phyloP scores from a whole-genome alignment of 225 moss, liverwort and hornwort species.

The Sphagnum tenellum region DNA sequence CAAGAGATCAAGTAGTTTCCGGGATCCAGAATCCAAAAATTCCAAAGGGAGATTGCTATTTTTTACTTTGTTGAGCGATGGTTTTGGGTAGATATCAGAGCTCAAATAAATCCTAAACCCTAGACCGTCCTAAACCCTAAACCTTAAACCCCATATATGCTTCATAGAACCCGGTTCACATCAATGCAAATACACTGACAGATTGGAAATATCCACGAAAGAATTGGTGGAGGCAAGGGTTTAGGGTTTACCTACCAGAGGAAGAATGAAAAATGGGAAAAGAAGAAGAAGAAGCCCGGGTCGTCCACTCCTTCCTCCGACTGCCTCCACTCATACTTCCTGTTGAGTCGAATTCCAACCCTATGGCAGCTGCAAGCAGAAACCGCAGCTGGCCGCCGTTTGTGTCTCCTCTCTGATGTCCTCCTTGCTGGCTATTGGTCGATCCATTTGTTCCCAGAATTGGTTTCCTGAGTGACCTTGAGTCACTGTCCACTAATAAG shows the following conservation, averaged over 20 bases:
- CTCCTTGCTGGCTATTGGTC: background rate
- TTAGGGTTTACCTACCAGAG: slow-evolving; percentile 7
- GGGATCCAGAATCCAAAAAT: too few species aligned
- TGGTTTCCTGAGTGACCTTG: background rate
- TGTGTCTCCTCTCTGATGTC: background rate
- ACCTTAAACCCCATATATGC: background rate
- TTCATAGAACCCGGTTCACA: background rate
- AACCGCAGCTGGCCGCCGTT: background rate
- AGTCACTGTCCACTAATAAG: slow-evolving; percentile 8
- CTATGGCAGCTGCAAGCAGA: slow-evolving; percentile 1
- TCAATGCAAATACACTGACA: background rate
- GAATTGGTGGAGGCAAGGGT: background rate
- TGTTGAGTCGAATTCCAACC: background rate
- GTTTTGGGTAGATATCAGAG: too few species aligned
- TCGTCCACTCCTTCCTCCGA: slow-evolving; percentile 1
- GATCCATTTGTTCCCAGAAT: background rate
- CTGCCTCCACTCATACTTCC: background rate
- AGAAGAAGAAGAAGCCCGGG: background rate
- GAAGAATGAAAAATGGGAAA: slow-evolving; percentile 11
- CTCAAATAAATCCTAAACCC: too few species aligned
- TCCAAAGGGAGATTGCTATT: too few species aligned
- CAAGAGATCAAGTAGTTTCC: background rate
- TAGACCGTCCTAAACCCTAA: too few species aligned
- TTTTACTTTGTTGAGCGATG: too few species aligned
- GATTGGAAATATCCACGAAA: background rate